Percentiles rank a stretch among this genome's conserved stretches.
phyloP scores from a whole-genome alignment of 805 yeast species.

The Priceomyces melissophilus region DNA sequence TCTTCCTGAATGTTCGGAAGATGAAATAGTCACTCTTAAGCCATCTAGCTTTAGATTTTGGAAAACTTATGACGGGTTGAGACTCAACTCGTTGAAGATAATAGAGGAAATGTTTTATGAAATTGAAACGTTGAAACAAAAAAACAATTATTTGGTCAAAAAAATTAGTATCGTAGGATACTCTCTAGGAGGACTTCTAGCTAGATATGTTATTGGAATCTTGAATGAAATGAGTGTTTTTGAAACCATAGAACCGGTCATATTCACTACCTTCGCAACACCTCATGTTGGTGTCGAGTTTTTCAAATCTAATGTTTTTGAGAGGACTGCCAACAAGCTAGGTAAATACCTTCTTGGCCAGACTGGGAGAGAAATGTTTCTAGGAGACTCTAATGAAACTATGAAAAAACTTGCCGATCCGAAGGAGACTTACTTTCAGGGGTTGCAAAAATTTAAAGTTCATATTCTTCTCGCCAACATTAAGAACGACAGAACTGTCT shows the following conservation, averaged over 20 bases:
- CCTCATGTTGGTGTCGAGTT: slow-evolving; percentile 44
- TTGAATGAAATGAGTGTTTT: slow-evolving; percentile 34
- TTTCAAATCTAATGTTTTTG: slow-evolving; percentile 30
- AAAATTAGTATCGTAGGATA: slow-evolving; percentile 81
- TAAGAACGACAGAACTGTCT: slow-evolving; percentile 80
- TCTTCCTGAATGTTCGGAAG: slow-evolving; percentile 17
- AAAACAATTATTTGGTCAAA: slow-evolving; percentile 39
- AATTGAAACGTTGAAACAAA: slow-evolving; percentile 33
- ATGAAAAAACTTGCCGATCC: slow-evolving; percentile 55
- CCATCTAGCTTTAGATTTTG: slow-evolving; percentile 41
- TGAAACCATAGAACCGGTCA: slow-evolving; percentile 32
- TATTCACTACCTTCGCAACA: slow-evolving; percentile 42
- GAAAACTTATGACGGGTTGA: slow-evolving; percentile 43
- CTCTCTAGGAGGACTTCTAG: slow-evolving; percentile 83
- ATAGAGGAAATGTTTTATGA: slow-evolving; percentile 37
- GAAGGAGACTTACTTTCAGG: slow-evolving; percentile 46
- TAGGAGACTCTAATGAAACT: slow-evolving; percentile 39
- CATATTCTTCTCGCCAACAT: slow-evolving; percentile 69
- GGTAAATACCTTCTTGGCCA: slow-evolving; percentile 36
- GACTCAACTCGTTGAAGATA: slow-evolving; percentile 32
- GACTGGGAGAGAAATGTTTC: slow-evolving; percentile 34
- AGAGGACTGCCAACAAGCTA: slow-evolving; percentile 26
- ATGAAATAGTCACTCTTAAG: slow-evolving; percentile 31
- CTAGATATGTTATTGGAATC: slow-evolving; percentile 74
- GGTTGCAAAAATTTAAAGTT: slow-evolving; percentile 53